Evolutionary conservation across 495 filamentous ascomycete species (phyloP), one percentile per base, ranked within the genome.

Genomic region (Parmelia sp.): DNA sequence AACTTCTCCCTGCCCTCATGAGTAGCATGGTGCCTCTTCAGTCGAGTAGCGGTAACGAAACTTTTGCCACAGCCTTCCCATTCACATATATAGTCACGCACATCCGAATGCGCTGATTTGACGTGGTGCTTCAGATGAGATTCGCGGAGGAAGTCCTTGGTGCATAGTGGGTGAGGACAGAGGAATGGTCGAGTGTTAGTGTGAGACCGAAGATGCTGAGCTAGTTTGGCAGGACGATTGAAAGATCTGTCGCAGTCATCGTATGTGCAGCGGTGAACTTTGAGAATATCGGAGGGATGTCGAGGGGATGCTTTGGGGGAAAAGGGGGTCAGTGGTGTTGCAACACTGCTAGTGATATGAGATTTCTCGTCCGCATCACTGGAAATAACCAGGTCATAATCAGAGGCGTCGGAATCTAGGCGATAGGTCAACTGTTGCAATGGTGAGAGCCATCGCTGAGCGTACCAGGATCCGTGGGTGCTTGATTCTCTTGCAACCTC

Each of bases 121-220:
- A 92, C 74, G 72, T 98, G 94, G 64, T 90, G 84, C 39, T 84
- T 82, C 9, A 97, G 81, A 75, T 96, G 91, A 66, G 90, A 90
- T 53, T 87, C 80, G 40, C 91, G 88, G 37, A 88, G 76, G 69
- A 96, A 98, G 63, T 82, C 81, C 75, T 96, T 96, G 68, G 82
- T 84, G 72, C 94, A 98, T 23, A 74, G 84, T 0, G 77, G 71
- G 62, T 86, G 79, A 4, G 82, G 76, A 71, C 94, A 98, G 33
- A 77, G 73, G 71, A 85, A 90, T 9, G 88, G 80, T 12, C 91
- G 83, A 68, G 92, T 89, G 66, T 90, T 88, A 49, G 84, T 90
- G 72, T 96, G 92, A 4, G 87, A 88, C 51, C 89, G 79, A 4
- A 91, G 70, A 70, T 96, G 92, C 53, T 88, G 83, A n/a, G 85